phyloP scores from a whole-genome alignment of 2,329 filamentous ascomycete genomes.

The Chrysosphaeria jannelii region DNA sequence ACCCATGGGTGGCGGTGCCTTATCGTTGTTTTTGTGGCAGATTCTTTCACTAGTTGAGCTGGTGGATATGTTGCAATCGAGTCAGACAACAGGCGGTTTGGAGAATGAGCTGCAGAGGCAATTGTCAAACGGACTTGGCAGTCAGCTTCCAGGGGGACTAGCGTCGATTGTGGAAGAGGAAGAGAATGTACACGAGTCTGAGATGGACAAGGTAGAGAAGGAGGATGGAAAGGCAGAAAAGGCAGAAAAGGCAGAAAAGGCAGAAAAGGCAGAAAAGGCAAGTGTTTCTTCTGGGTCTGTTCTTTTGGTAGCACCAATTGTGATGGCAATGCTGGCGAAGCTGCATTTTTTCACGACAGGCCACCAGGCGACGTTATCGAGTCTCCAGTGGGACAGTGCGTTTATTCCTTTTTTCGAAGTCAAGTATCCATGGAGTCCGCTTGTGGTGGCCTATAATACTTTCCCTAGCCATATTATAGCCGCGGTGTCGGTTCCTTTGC shows the following conservation, averaged over 20 bases:
- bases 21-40: conserved; percentile 65
- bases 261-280: conserved; percentile 5
- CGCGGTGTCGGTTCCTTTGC: conserved; percentile 45
- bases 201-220: no score
- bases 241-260: not conserved
- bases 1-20: conserved; percentile 70
- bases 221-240: no score
- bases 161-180: conserved; percentile 2
- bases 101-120: not conserved
- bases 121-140: no score
- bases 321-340: conserved; percentile 66
- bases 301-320: conserved; percentile 50
- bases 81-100: not conserved
- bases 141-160: not conserved
- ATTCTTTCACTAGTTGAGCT: conserved; percentile 48
- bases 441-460: conserved; percentile 59
- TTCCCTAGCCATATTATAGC: conserved; percentile 74
- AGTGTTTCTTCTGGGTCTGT: conserved; percentile 27
- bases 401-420: conserved; percentile 69
- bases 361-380: conserved; percentile 64
- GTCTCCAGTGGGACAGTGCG: conserved; percentile 85
- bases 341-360: conserved; percentile 97
- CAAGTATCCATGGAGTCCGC: conserved; percentile 65
- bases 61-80: conserved; percentile 26
- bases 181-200: conserved; percentile 9